Percentiles rank a stretch among this genome's conserved stretches.
phyloP scores from a whole-genome alignment of 2,329 filamentous ascomycete genomes.

The Nemania sp. region DNA sequence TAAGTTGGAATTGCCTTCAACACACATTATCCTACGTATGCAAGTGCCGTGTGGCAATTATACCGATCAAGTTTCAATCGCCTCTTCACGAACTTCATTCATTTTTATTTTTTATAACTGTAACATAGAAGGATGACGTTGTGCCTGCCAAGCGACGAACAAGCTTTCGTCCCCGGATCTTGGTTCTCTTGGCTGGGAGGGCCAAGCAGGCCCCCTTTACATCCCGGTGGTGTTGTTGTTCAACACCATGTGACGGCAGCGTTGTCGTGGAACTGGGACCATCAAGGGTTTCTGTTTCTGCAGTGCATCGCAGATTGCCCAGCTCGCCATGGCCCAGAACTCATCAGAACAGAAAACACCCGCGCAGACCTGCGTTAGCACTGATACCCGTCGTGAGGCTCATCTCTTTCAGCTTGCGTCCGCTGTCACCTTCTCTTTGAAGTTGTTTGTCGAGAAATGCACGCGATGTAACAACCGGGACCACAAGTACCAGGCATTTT shows the following conservation, averaged over 20 bases:
- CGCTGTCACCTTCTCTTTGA: constrained; percentile 21
- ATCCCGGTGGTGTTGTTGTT: neutral
- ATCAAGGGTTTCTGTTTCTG: constrained; percentile 2
- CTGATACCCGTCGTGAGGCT: constrained; percentile 18
- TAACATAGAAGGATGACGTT: no score
- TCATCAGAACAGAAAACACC: neutral
- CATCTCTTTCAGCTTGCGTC: neutral
- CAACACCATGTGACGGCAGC: neutral
- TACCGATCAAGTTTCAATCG: no score
- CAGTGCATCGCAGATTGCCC: constrained; percentile 7
- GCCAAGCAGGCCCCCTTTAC: constrained; percentile 10
- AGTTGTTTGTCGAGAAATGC: neutral
- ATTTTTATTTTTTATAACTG: no score
- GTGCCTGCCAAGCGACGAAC: constrained; percentile 21
- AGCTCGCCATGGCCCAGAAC: constrained; percentile 14
- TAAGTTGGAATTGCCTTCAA: no score
- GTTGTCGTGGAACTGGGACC: neutral
- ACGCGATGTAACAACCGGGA: constrained; percentile 12
- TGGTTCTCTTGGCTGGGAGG: constrained; percentile 6
- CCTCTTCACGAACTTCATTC: no score
- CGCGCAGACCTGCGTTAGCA: neutral
- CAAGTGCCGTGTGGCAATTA: no score
- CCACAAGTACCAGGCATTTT: constrained; percentile 2
- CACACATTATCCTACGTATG: no score
- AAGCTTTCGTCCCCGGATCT: constrained; percentile 21